phyloP scores from a whole-genome alignment of 2,329 filamentous ascomycete species.

The Cercospora sp. region DNA sequence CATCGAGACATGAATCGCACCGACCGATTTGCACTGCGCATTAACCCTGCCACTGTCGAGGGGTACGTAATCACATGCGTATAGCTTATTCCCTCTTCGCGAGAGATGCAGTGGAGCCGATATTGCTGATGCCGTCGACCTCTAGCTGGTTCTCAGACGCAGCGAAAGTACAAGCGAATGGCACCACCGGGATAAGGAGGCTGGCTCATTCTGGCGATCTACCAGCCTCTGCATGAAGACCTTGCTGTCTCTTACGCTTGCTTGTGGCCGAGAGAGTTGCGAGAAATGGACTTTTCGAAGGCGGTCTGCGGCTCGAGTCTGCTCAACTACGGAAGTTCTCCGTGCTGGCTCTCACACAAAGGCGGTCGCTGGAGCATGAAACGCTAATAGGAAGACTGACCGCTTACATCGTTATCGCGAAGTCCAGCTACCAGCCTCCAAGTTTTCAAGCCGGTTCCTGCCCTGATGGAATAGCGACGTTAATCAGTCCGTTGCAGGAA shows the following conservation, averaged over 20 bases:
- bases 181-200: neutral
- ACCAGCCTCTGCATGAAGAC: neutral
- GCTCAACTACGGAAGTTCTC: neutral
- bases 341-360: neutral
- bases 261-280: neutral
- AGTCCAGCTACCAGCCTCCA: neutral
- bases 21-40: neutral
- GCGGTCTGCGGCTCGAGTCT: neutral
- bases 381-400: neutral
- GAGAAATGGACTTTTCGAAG: neutral
- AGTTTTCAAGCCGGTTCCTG: neutral
- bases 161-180: neutral
- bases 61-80: neutral
- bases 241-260: neutral
- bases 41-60: neutral
- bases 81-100: neutral
- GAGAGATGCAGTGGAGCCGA: neutral
- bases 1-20: neutral
- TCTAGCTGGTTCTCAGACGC: neutral
- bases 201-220: neutral
- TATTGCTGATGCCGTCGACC: neutral
- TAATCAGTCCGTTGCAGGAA: neutral
- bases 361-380: neutral
- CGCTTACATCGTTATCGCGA: neutral
- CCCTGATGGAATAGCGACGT: neutral